Evolutionary conservation across 2,329 filamentous ascomycete species (phyloP).

Genomic region (Clarireedia monteithiana): DNA sequence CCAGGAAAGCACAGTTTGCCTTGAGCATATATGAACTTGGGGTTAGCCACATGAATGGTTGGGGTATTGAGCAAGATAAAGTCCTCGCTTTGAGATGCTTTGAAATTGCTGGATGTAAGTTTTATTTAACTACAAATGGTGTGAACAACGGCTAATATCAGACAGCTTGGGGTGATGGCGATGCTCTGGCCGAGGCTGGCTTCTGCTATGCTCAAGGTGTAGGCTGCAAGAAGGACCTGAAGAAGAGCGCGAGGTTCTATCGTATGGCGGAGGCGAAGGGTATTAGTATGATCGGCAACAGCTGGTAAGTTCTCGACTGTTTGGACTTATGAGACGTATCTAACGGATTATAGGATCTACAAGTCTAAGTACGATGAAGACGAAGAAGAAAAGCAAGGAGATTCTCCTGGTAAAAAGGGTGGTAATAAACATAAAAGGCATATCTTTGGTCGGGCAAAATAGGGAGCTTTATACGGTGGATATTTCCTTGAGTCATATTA

Average conservation of each 20-base stretch:
- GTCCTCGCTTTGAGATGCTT: slow-evolving; percentile 82
- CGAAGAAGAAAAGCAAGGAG: slow-evolving; percentile 27
- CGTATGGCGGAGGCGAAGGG: slow-evolving; percentile 85
- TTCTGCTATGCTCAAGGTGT: slow-evolving; percentile 94
- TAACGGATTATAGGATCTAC: slow-evolving; percentile 64
- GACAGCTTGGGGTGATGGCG: slow-evolving; percentile 82
- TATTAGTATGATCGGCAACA: slow-evolving; percentile 96
- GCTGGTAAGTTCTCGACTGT: slow-evolving; percentile 61
- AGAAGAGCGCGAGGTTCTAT: slow-evolving; percentile 88
- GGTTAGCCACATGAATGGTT: slow-evolving; percentile 95
- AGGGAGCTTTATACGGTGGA: background rate
- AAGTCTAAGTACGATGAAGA: slow-evolving; percentile 86
- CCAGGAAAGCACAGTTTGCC: slow-evolving; percentile 86
- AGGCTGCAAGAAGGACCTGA: slow-evolving; percentile 92
- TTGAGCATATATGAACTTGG: slow-evolving; percentile 94
- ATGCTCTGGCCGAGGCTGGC: slow-evolving; percentile 87
- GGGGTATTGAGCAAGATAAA: slow-evolving; percentile 94
- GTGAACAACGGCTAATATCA: background rate
- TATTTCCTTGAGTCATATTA: background rate
- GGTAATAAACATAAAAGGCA: slow-evolving; percentile 66
- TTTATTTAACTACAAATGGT: background rate
- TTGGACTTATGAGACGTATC: background rate
- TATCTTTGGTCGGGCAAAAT: slow-evolving; percentile 49
- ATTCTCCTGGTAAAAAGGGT: slow-evolving; percentile 20
- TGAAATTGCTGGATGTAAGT: slow-evolving; percentile 82